phyloP scores from a whole-genome alignment of 176 grass and related monocot genomes.

The Melocanna baccifera region DNA sequence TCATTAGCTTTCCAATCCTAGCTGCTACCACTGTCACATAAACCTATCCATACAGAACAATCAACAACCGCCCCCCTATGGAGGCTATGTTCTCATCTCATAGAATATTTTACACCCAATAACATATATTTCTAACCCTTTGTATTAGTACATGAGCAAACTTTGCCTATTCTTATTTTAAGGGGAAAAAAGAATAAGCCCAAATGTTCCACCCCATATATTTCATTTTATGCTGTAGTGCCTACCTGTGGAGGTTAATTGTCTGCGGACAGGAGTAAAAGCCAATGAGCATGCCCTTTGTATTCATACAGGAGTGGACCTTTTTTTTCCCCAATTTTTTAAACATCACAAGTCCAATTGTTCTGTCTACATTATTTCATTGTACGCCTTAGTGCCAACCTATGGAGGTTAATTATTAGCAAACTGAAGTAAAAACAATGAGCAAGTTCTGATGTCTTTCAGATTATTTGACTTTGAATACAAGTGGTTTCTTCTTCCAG shows the following conservation, averaged over 20 bases:
- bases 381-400: background rate
- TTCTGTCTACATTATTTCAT: background rate
- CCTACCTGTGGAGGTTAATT: background rate
- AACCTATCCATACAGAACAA: slow-evolving; percentile 49
- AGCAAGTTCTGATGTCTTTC: background rate
- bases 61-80: background rate
- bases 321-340: background rate
- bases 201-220: background rate
- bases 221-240: background rate
- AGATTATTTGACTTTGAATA: background rate
- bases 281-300: background rate
- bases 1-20: slow-evolving; percentile 73
- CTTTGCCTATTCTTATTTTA: background rate
- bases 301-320: background rate
- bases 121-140: slow-evolving; percentile 4
- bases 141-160: slow-evolving; percentile 5
- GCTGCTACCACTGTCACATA: slow-evolving; percentile 65
- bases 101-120: background rate
- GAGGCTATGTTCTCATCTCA: background rate
- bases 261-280: background rate
- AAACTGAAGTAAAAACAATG: background rate
- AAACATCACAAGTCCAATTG: background rate
- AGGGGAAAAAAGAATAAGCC: background rate
- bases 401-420: background rate
- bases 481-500: background rate